Evolutionary conservation across 345 rosid genomes (phyloP).

Genomic region (Diplotaxis tenuifolia): DNA sequence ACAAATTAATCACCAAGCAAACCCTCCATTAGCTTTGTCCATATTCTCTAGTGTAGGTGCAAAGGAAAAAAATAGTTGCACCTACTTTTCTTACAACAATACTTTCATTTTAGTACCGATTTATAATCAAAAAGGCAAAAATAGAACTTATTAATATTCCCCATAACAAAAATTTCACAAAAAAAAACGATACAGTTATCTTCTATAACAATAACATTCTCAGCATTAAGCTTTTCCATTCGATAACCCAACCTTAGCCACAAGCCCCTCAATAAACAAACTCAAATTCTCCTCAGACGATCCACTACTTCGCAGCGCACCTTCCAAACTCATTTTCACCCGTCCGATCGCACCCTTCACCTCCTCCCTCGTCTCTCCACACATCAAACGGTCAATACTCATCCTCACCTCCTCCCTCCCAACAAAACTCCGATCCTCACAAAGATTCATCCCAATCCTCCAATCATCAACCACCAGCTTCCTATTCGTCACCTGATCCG

Average conservation of each 20-base stretch:
- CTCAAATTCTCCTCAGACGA: slow-evolving; percentile 49
- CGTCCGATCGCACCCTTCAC: slow-evolving; percentile 39
- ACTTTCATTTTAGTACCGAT: not conserved
- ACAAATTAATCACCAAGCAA: too few relatives aligned
- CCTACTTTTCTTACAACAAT: too few relatives aligned
- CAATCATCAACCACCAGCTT: slow-evolving; percentile 82
- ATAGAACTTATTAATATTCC: not conserved
- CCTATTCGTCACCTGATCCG: slow-evolving; percentile 81
- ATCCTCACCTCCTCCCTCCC: slow-evolving; percentile 43
- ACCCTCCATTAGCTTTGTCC: too few relatives aligned
- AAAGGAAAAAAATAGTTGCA: too few relatives aligned
- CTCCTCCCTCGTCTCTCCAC: slow-evolving; percentile 41
- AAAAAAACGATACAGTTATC: not conserved
- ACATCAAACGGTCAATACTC: slow-evolving; percentile 53
- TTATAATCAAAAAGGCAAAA: not conserved
- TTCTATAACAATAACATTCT: not conserved
- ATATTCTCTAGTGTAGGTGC: too few relatives aligned
- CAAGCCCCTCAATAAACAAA: slow-evolving; percentile 44
- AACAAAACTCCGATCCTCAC: slow-evolving; percentile 32
- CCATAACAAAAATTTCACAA: not conserved
- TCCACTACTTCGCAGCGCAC: slow-evolving; percentile 45
- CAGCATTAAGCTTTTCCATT: slow-evolving; percentile 20
- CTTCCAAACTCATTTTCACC: slow-evolving; percentile 44
- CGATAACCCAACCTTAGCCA: slow-evolving; percentile 31
- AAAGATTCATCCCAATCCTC: slow-evolving; percentile 68